Base-by-base conservation (phyloP, 805 yeast genomes). In the Helenozyma baotianmanensis region DNA sequence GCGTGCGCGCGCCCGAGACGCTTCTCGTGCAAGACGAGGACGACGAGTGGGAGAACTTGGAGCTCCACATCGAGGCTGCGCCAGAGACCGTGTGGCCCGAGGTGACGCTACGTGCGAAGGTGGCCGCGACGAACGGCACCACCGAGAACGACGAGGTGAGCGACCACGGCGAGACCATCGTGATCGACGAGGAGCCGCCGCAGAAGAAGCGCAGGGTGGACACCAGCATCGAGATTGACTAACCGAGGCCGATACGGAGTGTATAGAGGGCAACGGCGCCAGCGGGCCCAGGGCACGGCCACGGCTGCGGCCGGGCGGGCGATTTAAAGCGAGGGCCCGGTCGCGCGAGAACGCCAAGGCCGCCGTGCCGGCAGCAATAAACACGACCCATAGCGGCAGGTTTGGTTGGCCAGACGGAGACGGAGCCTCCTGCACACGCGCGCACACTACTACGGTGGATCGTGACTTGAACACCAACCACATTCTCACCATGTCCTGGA, bases 11-110 rank as follows among this genome's bases (percentile, higher is more conserved):
- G 30, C 92, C 90, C n/a, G 71, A 78, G 14, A 65, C 80, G 14
- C 24, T 92, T 11, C 71, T 81, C 2, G 68, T 92, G 12, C 76
- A 81, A 29, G 98, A 92, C 57, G 96, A 90, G 33, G 80, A 78
- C 25, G 96, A 84, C 42, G 60, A 56, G 21, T 58, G 72, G 27
- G 81, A 77, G 43, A 73, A 76, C 26, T 62, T 81, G 23, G 90
- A 85, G 45, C 64, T 87, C 27, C 78, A 58, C 9, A 40, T 46
- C 8, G 45, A 30, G 1, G 43, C 33, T 1, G 25, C 30, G 2
- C 31, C 23, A 8, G 31, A 16, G n/a, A 9, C 30, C 9, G 23
- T 14, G 4, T 34, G 50, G 14, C 58, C 57, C 4, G 42, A 40
- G 3, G 25, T 53, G 14, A 17, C 21, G 14, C 49, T 53, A 6